These are phyloP conservation scores for Solanum pimpinellifolium DNA, from an alignment of 257 asterid genomes.

Conservation along the genomic window DNA sequence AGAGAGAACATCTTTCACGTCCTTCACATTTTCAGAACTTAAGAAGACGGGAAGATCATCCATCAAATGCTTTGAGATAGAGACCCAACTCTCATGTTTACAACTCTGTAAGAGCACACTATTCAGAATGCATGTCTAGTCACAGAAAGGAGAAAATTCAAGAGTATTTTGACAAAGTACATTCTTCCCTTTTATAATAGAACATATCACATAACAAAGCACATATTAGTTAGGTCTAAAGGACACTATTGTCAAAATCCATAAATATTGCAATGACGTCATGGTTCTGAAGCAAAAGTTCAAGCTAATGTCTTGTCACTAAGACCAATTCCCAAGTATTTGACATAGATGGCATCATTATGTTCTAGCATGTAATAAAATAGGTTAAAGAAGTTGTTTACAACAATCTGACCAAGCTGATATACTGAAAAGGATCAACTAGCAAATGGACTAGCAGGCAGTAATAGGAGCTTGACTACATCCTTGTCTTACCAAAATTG, in stretches of 20 bases:
- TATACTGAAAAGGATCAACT: neutral
- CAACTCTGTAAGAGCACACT: conserved; percentile 57
- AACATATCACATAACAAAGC: neutral
- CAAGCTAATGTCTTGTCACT: neutral
- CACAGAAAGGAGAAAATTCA: neutral
- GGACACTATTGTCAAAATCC: neutral
- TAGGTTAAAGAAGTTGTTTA: neutral
- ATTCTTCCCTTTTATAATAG: neutral
- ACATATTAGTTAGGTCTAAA: neutral
- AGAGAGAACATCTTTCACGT: conserved; percentile 46
- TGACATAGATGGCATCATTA: neutral
- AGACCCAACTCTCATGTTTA: conserved; percentile 86
- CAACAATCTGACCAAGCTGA: neutral
- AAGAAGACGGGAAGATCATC: conserved; percentile 78
- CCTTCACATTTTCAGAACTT: conserved; percentile 41
- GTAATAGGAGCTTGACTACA: neutral
- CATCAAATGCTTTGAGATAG: conserved; percentile 64
- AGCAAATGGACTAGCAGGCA: neutral
- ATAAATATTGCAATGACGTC: neutral
- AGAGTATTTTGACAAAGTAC: neutral
- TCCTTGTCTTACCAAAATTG: neutral
- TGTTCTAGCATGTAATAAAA: neutral
- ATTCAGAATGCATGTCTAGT: conserved; percentile 3
- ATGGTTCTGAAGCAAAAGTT: neutral
- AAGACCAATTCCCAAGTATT: neutral